Conservation (phyloP, 169 alveolate species). For the Hammondia hammondi region DNA sequence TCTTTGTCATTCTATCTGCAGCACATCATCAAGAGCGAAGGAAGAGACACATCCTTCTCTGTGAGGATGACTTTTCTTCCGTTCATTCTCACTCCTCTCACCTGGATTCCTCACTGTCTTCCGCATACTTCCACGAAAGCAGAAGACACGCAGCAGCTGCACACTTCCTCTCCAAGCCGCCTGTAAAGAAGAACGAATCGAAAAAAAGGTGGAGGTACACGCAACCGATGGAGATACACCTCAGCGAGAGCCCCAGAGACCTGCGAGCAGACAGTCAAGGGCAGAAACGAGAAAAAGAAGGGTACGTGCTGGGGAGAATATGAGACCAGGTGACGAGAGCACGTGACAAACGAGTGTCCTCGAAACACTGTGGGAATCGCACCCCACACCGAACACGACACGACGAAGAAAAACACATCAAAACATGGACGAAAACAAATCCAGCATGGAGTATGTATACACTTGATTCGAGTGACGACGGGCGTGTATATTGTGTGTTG, state of each 20-base stretch:
- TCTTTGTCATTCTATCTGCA: neutral
- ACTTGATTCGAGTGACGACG: too few species aligned
- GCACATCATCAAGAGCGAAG: neutral
- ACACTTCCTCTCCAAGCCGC: neutral
- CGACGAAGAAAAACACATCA: too few species aligned
- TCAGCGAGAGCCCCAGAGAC: slow-evolving; percentile 25
- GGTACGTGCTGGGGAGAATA: neutral
- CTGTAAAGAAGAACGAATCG: slow-evolving; percentile 19
- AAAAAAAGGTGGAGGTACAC: slow-evolving; percentile 26
- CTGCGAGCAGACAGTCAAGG: neutral
- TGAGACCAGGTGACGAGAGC: neutral
- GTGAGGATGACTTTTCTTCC: neutral
- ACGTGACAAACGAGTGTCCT: neutral
- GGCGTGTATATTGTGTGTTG: neutral
- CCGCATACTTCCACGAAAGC: slow-evolving; percentile 32
- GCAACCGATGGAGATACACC: slow-evolving; percentile 37
- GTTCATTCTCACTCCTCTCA: neutral
- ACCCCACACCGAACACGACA: too few species aligned
- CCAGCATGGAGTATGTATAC: too few species aligned
- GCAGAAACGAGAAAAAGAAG: neutral
- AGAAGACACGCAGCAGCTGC: slow-evolving; percentile 26
- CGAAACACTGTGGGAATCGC: neutral
- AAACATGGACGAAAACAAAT: too few species aligned
- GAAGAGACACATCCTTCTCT: too few species aligned
- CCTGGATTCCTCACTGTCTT: slow-evolving; percentile 10